A percentile compares a stretch with the other conserved stretches of the same genome.
Conservation (phyloP, 2,329 filamentous ascomycete species). For the Raffaelea deltoideospora region DNA sequence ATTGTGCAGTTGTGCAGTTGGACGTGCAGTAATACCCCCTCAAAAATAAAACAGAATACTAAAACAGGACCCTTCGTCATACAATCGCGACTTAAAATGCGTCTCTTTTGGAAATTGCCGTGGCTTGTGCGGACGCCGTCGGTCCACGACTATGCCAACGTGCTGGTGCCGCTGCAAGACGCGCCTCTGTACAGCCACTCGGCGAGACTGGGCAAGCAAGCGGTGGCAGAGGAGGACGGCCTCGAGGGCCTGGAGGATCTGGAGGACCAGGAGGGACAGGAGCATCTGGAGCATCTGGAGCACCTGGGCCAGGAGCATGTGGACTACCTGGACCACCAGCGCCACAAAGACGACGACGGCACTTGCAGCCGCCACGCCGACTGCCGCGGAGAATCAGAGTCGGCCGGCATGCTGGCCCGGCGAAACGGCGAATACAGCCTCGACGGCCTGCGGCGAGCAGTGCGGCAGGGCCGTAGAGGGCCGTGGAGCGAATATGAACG, state of each 20-base stretch:
- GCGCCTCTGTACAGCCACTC: slow-evolving; percentile 41
- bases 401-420: slow-evolving; percentile 37
- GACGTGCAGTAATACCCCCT: too few species aligned
- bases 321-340: slow-evolving; percentile 13
- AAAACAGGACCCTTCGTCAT: too few species aligned
- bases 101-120: too few species aligned
- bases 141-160: slow-evolving; percentile 33
- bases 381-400: slow-evolving; percentile 20
- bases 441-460: slow-evolving; percentile 52
- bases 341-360: slow-evolving; percentile 12
- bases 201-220: slow-evolving; percentile 29
- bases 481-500: slow-evolving; percentile 58
- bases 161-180: slow-evolving; percentile 37
- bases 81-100: too few species aligned
- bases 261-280: slow-evolving; percentile 17
- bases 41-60: too few species aligned
- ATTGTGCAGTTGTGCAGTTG: too few species aligned
- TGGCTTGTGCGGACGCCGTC: slow-evolving; percentile 21
- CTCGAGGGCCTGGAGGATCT: slow-evolving; percentile 12
- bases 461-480: slow-evolving; percentile 40
- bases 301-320: too few species aligned
- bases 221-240: slow-evolving; percentile 13
- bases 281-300: too few species aligned
- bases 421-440: slow-evolving; percentile 47
- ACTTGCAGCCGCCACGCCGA: slow-evolving; percentile 5